Evolutionary conservation across 768 basidiomycete genomes (phyloP).

Genomic region (Lactifluus pinguis): DNA sequence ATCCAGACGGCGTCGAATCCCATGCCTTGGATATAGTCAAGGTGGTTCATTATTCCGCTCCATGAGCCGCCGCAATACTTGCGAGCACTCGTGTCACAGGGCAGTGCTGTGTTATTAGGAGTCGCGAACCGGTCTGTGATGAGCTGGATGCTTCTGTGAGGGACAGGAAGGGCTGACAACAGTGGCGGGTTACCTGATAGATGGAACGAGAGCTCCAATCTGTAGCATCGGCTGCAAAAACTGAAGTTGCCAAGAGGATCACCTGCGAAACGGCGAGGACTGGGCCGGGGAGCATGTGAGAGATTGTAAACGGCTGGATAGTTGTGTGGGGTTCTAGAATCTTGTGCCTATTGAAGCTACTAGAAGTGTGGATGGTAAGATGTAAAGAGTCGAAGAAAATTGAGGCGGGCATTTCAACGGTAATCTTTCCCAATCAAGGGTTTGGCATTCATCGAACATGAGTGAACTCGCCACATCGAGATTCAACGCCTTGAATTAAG

Average conservation of each 20-base stretch:
- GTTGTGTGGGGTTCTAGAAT: neutral
- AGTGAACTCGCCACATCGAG: no score
- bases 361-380: neutral
- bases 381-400: neutral
- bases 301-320: neutral
- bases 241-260: constrained; percentile 13
- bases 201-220: constrained; percentile 45
- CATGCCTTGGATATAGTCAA: constrained; percentile 57
- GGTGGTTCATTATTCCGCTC: constrained; percentile 40
- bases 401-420: neutral
- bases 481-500: no score
- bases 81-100: constrained; percentile 39
- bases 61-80: constrained; percentile 53
- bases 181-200: constrained; percentile 35
- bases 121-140: constrained; percentile 57
- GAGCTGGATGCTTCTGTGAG: constrained; percentile 24
- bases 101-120: constrained; percentile 28
- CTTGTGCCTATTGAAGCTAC: neutral
- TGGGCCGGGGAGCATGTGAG: neutral
- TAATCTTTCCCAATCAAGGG: neutral
- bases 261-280: neutral
- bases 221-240: constrained; percentile 34
- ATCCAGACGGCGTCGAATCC: constrained; percentile 56
- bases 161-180: neutral
- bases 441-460: constrained; percentile 5